Percentiles rank a stretch among this genome's conserved stretches.
Evolutionary conservation across 352 stramenopile species (phyloP).

Genomic region (Globisporangium abappressorium): DNA sequence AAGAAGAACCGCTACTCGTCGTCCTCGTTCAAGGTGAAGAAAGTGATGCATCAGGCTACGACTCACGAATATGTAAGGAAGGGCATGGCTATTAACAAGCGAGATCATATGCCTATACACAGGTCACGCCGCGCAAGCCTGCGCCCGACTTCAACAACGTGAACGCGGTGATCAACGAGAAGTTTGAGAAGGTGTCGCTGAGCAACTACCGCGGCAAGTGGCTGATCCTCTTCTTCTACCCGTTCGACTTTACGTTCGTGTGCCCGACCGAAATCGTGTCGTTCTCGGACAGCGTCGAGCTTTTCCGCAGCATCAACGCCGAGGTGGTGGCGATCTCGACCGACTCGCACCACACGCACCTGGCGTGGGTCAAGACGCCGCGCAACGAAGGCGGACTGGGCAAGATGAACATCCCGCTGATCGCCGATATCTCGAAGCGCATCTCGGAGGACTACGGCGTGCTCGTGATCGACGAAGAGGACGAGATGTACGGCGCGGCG

Average conservation of each 20-base stretch:
- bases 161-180: conserved; percentile 75
- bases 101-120: neutral
- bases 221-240: conserved; percentile 88
- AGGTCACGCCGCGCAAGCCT: conserved; percentile 70
- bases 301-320: conserved; percentile 77
- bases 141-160: conserved; percentile 71
- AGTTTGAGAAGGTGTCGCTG: conserved; percentile 79
- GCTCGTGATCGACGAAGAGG: conserved; percentile 76
- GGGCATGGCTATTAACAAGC: neutral
- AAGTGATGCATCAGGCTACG: neutral
- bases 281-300: conserved; percentile 69
- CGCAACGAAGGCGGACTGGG: conserved; percentile 70
- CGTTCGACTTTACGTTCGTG: conserved; percentile 87
- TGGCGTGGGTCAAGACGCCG: conserved; percentile 82
- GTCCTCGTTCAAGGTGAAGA: conserved; percentile 57
- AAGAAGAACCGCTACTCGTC: conserved; percentile 81
- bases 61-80: neutral
- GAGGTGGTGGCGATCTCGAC: conserved; percentile 81
- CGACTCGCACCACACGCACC: conserved; percentile 82
- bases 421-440: conserved; percentile 81
- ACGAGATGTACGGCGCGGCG: conserved; percentile 76
- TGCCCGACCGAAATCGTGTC: conserved; percentile 83
- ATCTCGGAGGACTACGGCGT: conserved; percentile 86
- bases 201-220: conserved; percentile 74
- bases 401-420: conserved; percentile 82